Base-by-base conservation (phyloP, 1,284 basidiomycete genomes). In the Singerocomus inundabilis region DNA sequence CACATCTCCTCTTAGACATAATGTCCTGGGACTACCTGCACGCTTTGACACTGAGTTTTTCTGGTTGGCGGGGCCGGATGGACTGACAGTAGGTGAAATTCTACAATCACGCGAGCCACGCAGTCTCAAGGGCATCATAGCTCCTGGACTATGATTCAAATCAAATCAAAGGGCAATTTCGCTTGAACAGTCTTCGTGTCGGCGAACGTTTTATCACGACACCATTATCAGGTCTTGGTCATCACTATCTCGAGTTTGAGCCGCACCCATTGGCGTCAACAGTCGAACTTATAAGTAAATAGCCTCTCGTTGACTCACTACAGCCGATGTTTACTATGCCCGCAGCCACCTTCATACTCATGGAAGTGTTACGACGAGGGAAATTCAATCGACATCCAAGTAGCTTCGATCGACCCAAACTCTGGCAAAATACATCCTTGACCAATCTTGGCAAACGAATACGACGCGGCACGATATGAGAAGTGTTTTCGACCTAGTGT, bases 271-370 rank as follows among this genome's bases (percentile, higher is more conserved):
- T 71, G 2, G 72, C 67, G 1, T 67, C 75, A 42, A 73, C 72
- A 36, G 69, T 73, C 10, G 79, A 81, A 57, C 72, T 81, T 18
- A 77, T 81, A 46, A 63, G 78, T 78, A 52, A 54, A 69, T 46
- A 30, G 1, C 15, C 30, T 16, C 24, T 25, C 9, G 29, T 44
- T 39, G 13, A 32, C 24, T 32, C n/a, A 21, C 12, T 30, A 12
- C 3, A 16, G 3, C 35, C 12, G 25, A 43, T 40, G 39, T 55
- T 37, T 12, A 64, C 36, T 31, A 11, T 12, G 32, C 40, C 40
- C n/a, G 24, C 52, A 81, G 79, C 81, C 12, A 78, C 77, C 6
- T 82, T 80, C 60, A 66, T 82, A 32, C 73, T 81, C 61, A 76
- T 81, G 73, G 80, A 81, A 60, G 75, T 80, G 28, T 63, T 81